Evolutionary conservation across 768 basidiomycete genomes (phyloP).

Genomic region (Collybia mongolica): DNA sequence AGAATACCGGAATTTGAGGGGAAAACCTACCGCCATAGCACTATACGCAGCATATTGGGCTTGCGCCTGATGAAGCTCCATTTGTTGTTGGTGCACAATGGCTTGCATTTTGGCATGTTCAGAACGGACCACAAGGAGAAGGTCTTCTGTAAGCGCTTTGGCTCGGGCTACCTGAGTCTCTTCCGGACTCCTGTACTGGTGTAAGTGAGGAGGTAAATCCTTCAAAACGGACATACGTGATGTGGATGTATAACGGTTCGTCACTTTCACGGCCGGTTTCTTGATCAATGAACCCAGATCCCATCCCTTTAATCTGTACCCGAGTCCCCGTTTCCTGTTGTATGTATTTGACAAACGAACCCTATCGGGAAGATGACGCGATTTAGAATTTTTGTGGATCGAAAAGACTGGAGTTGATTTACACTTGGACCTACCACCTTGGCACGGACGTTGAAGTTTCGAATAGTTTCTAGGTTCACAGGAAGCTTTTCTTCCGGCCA

Average conservation of each 20-base stretch:
- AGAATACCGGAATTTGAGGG: constrained; percentile 1
- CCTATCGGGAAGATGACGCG: constrained; percentile 39
- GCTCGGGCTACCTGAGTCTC: constrained; percentile 78
- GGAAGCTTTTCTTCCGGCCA: constrained; percentile 98
- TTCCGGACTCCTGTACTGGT: constrained; percentile 58
- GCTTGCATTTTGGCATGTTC: constrained; percentile 82
- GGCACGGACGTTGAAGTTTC: constrained; percentile 97
- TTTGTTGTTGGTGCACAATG: constrained; percentile 68
- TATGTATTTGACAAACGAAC: constrained; percentile 97
- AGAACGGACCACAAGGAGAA: constrained; percentile 78
- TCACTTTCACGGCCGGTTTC: constrained; percentile 81
- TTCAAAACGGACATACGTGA: constrained; percentile 71
- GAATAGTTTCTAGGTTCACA: constrained; percentile 84
- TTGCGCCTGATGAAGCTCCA: constrained; percentile 83
- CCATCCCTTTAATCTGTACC: constrained; percentile 95
- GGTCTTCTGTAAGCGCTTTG: constrained; percentile 77
- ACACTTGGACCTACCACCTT: constrained; percentile 97
- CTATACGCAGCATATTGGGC: constrained; percentile 73
- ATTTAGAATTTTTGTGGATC: neutral
- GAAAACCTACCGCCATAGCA: constrained; percentile 48
- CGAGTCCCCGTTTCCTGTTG: constrained; percentile 94
- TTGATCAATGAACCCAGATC: constrained; percentile 92
- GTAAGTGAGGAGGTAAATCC: neutral
- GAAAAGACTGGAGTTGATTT: constrained; percentile 20
- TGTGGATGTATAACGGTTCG: constrained; percentile 91